A percentile compares a stretch with the other conserved stretches of the same genome.
Conservation (phyloP, 495 filamentous ascomycete species). For the Hamigera avellanea region DNA sequence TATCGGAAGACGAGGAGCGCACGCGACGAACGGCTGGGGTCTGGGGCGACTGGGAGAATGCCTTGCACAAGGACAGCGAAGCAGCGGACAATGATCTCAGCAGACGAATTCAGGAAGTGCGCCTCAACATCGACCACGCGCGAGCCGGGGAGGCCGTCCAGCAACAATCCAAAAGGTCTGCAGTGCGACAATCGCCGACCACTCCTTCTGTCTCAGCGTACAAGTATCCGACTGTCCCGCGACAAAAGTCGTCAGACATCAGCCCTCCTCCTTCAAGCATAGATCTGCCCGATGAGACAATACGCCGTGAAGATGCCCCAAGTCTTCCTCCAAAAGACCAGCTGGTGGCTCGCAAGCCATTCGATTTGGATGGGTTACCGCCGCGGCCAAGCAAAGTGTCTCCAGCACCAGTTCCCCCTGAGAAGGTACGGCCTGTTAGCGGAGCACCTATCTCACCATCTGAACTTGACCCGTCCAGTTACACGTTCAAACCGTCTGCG, state of each 20-base stretch:
- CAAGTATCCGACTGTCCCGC: slow-evolving; percentile 45
- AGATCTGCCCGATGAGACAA: slow-evolving; percentile 2
- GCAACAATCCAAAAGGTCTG: too few species aligned
- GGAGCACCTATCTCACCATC: slow-evolving; percentile 15
- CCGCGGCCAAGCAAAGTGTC: slow-evolving; percentile 20
- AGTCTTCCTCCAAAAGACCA: slow-evolving; percentile 39
- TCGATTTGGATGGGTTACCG: slow-evolving; percentile 9
- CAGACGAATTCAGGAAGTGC: slow-evolving; percentile 34
- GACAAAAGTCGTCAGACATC: slow-evolving; percentile 22
- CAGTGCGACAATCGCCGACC: too few species aligned
- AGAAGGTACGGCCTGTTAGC: slow-evolving; percentile 22
- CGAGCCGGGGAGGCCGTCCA: neutral
- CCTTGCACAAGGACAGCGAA: slow-evolving; percentile 18
- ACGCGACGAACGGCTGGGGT: slow-evolving; percentile 46
- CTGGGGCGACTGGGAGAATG: slow-evolving; percentile 50
- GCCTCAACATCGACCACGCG: slow-evolving; percentile 21
- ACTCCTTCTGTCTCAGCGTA: slow-evolving; percentile 16
- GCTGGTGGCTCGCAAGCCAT: slow-evolving; percentile 9
- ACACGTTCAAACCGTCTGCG: slow-evolving; percentile 74
- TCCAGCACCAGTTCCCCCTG: slow-evolving; percentile 18
- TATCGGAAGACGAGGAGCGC: slow-evolving; percentile 43
- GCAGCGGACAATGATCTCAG: slow-evolving; percentile 28
- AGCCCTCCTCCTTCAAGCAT: slow-evolving; percentile 2
- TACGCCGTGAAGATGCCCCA: slow-evolving; percentile 29
- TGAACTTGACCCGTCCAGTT: slow-evolving; percentile 38